Base-by-base conservation (phyloP, 345 rosid species). In the Corchorus capsularis region DNA sequence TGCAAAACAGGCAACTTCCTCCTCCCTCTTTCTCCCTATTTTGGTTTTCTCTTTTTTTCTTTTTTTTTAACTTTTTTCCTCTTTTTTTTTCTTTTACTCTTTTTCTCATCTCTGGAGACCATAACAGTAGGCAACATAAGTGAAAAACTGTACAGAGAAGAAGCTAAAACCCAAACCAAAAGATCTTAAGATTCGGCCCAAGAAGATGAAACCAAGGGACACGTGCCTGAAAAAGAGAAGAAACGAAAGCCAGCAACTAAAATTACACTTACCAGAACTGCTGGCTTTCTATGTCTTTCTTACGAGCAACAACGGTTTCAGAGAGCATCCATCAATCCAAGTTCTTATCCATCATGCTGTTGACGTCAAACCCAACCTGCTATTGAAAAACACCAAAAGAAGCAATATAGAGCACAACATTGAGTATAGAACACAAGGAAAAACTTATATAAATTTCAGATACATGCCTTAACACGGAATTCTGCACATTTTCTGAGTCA, bases 241-340 rank as follows among this genome's bases (percentile, higher is more conserved):
- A 78, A 80, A 81, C 13, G 86, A 86, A 87, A 84, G 89, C 93
- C 90, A 85, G 89, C 91, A 75, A 83, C 79, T 75, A 81, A 63
- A 72, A 72, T 37, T 69, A 72, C 74, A 87, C 90, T 87, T 85
- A 87, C 93, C 90, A 34, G 79, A 67, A 83, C 80, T 83, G 88
- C 91, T 87, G 93, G 88, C 93, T 89, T 86, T 81, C 88, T 62
- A 39, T 53, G 61, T 79, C 71, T 54, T 50, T 63, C 69, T 32
- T 60, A 43, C 15, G 61, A 57, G 65, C 68, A 45, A 37, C 57
- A 5, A 47, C 14, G 20, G 63, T 47, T 73, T 66, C 66, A 49
- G 27, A 7, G 2, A 19, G 5, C 19, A 14, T 41, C 20, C 49
- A n/a, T 39, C 3, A 6, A 14, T 71, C 49, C 43, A 37, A 41